Base-by-base conservation (phyloP, 345 rosid species). In the Ricinus communis region DNA sequence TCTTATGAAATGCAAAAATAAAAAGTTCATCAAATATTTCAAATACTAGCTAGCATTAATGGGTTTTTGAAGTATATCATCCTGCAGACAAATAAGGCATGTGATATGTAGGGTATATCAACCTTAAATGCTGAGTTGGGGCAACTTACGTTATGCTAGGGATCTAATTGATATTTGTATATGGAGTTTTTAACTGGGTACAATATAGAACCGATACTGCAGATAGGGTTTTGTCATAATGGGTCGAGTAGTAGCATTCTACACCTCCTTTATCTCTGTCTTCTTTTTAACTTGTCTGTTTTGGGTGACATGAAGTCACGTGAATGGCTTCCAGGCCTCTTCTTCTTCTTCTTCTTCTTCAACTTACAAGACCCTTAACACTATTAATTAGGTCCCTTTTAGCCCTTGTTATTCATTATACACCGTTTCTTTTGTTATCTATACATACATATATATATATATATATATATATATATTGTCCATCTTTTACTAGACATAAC, bases 301-400 rank as follows among this genome's bases (percentile, higher is more conserved):
- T 66, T 69, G 77, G 79, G 78, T 36, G 77, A 83, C 78, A 76
- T 72, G 76, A 72, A 65, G 70, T 82, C 88, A 80, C 88, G 88
- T 76, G 88, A 85, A 78, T 71, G 74, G 58, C 76, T 78, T 78
- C 55, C 78, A 64, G 66, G 75, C 81, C 77, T 73, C 68, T 71
- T 57, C 31, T 50, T 40, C 55, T 24, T 36, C 71, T 19, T 14
- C 38, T 33, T 12, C 25, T n/a, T 21, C 18, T 24, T 62, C 66
- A 65, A 1, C 27, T 36, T 70, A 22, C 60, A 28, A 71, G 59
- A 51, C 24, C 66, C 64, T 47, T 15, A 49, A 21, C 19, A 12
- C 61, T 56, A 43, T 47, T 57, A 8, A 25, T 71, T 66, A 67
- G 38, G 54, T 56, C 31, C 54, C 61, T 64, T 67, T 30, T 30